Conservation (phyloP, 2,329 filamentous ascomycete species). For the Chrysoporthe austroafricana region DNA sequence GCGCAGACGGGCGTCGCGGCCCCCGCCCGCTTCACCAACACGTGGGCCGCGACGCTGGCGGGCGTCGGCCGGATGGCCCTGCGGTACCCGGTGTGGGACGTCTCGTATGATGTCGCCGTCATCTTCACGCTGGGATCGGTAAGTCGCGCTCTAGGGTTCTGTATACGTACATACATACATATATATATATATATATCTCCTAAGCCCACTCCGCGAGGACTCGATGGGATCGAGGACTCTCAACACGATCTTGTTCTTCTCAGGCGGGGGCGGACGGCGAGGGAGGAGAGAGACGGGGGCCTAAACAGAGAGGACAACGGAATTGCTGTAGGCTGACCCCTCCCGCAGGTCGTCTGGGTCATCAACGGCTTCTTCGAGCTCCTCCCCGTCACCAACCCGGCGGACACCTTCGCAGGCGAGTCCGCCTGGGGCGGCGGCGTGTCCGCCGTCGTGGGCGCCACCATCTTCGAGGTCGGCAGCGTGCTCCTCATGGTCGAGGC, state of each 20-base stretch:
- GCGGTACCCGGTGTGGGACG: constrained; percentile 46
- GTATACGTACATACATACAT: too few relatives aligned
- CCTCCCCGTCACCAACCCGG: constrained; percentile 59
- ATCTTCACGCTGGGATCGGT: constrained; percentile 43
- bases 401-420: constrained; percentile 58
- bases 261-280: too few relatives aligned
- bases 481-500: constrained; percentile 68
- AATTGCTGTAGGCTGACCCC: neutral
- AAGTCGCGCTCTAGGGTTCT: neutral
- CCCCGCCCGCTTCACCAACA: constrained; percentile 33
- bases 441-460: constrained; percentile 68
- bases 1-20: constrained; percentile 6
- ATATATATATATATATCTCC: too few relatives aligned
- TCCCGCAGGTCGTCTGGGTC: constrained; percentile 49
- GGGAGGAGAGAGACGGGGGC: neutral
- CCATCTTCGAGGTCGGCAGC: constrained; percentile 67
- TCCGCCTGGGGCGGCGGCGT: constrained; percentile 59
- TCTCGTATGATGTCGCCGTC: constrained; percentile 47
- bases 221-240: too few relatives aligned
- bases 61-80: constrained; percentile 43
- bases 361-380: constrained; percentile 68
- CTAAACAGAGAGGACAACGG: too few relatives aligned
- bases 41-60: constrained; percentile 32
- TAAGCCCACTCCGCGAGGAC: too few relatives aligned
- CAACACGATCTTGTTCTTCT: too few relatives aligned